phyloP scores from a whole-genome alignment of 345 rosid genomes.

The Brassica rapa region DNA sequence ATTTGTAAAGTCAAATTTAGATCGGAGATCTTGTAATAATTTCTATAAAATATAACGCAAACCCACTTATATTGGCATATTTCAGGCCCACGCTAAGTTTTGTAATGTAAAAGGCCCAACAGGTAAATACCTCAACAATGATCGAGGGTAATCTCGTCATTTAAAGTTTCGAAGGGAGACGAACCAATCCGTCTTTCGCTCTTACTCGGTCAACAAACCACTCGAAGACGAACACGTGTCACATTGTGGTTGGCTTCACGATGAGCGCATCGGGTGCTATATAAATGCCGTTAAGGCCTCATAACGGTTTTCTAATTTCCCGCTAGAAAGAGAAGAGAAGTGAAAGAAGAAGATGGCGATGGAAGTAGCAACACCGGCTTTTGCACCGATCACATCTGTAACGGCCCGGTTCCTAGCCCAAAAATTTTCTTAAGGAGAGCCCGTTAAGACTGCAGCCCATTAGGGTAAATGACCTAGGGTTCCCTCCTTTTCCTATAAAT shows the following conservation, averaged over 20 bases:
- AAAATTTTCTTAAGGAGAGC: too few relatives aligned
- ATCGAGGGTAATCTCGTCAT: too few relatives aligned
- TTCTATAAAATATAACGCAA: too few relatives aligned
- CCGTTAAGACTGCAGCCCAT: too few relatives aligned
- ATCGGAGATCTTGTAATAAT: too few relatives aligned
- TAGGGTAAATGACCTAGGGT: too few relatives aligned
- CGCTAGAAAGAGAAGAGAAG: constrained; percentile 14
- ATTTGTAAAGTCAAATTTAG: too few relatives aligned
- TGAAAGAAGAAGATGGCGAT: constrained; percentile 39
- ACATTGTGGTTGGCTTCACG: constrained; percentile 11
- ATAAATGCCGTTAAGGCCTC: constrained; percentile 29
- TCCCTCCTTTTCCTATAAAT: too few relatives aligned
- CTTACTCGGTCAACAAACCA: constrained; percentile 40
- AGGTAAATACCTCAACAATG: neutral
- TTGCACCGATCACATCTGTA: constrained; percentile 36
- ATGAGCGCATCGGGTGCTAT: constrained; percentile 7
- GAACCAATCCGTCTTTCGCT: constrained; percentile 39
- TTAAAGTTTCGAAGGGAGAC: neutral
- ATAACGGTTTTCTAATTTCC: constrained; percentile 35
- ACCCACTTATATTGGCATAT: too few relatives aligned
- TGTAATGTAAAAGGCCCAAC: neutral
- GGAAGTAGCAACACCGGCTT: constrained; percentile 43
- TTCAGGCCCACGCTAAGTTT: neutral
- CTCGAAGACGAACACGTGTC: constrained; percentile 31
- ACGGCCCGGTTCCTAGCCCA: too few relatives aligned